A percentile compares a stretch with the other conserved stretches of the same genome.
Evolutionary conservation across 257 asterid genomes (phyloP).

Genomic region (Lycium ferocissimum): DNA sequence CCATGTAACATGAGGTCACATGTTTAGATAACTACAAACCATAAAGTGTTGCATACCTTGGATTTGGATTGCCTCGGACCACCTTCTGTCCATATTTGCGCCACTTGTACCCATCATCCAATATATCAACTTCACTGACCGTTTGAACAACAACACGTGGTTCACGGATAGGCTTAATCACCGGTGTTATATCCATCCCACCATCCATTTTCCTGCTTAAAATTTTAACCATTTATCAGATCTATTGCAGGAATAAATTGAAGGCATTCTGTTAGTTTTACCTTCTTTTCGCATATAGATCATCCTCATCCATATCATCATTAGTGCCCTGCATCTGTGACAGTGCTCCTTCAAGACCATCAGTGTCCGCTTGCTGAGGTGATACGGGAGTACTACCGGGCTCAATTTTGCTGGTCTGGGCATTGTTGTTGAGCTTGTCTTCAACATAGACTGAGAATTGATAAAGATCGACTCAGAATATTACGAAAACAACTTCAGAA

Average conservation of each 20-base stretch:
- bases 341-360: conserved; percentile 59
- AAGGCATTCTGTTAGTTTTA: conserved; percentile 33
- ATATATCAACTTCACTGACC: conserved; percentile 93
- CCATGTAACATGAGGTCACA: background rate
- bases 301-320: conserved; percentile 80
- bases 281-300: conserved; percentile 79
- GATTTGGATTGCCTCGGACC: conserved; percentile 98
- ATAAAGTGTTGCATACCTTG: conserved; percentile 58
- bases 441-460: conserved; percentile 36
- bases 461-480: background rate
- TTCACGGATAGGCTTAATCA: conserved; percentile 90
- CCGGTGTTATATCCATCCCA: conserved; percentile 67
- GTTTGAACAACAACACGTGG: conserved; percentile 98
- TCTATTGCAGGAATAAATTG: background rate
- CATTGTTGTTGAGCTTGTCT: conserved; percentile 62
- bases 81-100: conserved; percentile 99
- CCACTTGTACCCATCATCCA: conserved; percentile 98
- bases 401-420: conserved; percentile 45
- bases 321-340: conserved; percentile 60
- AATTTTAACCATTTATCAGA: conserved; percentile 9
- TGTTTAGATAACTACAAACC: conserved; percentile 9
- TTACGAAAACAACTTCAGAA: background rate
- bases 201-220: conserved; percentile 86
- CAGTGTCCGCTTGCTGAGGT: conserved; percentile 72
- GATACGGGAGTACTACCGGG: conserved; percentile 70